phyloP scores from a whole-genome alignment of 2,329 filamentous ascomycete species.

The Cladosporium sp. region DNA sequence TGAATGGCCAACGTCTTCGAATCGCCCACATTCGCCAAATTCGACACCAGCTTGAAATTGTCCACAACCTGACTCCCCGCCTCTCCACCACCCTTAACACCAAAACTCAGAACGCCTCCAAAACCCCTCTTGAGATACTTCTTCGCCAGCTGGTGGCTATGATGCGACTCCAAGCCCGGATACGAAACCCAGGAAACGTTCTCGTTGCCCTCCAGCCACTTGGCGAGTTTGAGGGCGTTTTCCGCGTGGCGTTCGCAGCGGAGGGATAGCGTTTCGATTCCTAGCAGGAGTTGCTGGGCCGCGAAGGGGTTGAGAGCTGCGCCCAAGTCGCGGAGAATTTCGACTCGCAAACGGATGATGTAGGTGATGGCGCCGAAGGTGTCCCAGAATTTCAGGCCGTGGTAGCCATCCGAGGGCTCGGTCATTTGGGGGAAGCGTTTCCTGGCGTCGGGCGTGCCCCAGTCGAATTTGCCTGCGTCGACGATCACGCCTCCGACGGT shows the following conservation, averaged over 20 bases:
- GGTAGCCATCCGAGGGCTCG: constrained; percentile 83
- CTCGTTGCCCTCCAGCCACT: constrained; percentile 75
- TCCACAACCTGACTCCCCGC: constrained; percentile 87
- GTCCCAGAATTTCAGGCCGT: constrained; percentile 91
- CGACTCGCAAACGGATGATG: constrained; percentile 79
- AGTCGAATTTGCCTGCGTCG: constrained; percentile 89
- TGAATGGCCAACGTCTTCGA: constrained; percentile 93
- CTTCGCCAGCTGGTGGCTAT: constrained; percentile 74
- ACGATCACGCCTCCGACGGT: constrained; percentile 83
- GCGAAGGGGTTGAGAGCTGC: constrained; percentile 81
- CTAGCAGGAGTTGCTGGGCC: constrained; percentile 85
- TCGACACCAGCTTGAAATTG: constrained; percentile 89
- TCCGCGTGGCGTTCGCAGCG: constrained; percentile 79
- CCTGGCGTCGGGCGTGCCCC: constrained; percentile 65
- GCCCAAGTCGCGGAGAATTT: constrained; percentile 84
- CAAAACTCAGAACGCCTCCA: constrained; percentile 88
- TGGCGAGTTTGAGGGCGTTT: constrained; percentile 75
- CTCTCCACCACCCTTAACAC: constrained; percentile 80
- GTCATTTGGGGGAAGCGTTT: constrained; percentile 85
- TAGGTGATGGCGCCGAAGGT: constrained; percentile 80
- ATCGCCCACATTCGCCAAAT: constrained; percentile 93
- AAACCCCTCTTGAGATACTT: constrained; percentile 81
- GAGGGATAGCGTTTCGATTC: constrained; percentile 83
- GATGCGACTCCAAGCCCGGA: constrained; percentile 77
- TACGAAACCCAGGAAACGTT: constrained; percentile 93